A percentile compares a stretch with the other conserved stretches of the same genome.
Conservation (phyloP, 2,329 filamentous ascomycete genomes). For the Tolypocladium tundrense region DNA sequence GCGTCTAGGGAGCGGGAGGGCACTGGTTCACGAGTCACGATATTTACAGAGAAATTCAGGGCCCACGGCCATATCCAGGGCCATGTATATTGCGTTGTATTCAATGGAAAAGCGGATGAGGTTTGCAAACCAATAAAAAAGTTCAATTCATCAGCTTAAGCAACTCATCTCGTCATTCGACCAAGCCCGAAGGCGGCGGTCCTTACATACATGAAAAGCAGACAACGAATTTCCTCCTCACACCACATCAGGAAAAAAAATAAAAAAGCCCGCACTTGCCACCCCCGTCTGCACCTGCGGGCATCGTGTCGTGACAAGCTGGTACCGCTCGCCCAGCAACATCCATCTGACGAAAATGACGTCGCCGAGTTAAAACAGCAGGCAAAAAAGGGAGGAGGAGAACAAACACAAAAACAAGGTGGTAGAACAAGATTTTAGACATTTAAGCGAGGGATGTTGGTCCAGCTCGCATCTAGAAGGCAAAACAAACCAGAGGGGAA, state of each 20-base stretch:
- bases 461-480: not conserved
- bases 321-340: not conserved
- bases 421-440: not conserved
- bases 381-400: not conserved
- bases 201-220: constrained; percentile 4
- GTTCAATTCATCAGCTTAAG: constrained; percentile 6
- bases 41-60: not conserved
- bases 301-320: not conserved
- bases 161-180: constrained; percentile 18
- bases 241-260: not conserved
- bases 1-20: not conserved
- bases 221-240: not conserved
- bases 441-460: not conserved
- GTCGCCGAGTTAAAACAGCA: not conserved
- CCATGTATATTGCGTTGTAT: not conserved
- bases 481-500: not conserved
- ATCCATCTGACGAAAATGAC: not conserved
- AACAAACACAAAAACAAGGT: not conserved
- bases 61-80: not conserved
- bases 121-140: not conserved
- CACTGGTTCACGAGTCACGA: not conserved
- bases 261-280: not conserved
- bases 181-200: constrained; percentile 8
- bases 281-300: no score
- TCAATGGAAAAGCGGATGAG: not conserved